These are phyloP conservation scores for Orobanche coerulescens DNA, from an alignment of 257 asterid genomes.

Conservation along the genomic window DNA sequence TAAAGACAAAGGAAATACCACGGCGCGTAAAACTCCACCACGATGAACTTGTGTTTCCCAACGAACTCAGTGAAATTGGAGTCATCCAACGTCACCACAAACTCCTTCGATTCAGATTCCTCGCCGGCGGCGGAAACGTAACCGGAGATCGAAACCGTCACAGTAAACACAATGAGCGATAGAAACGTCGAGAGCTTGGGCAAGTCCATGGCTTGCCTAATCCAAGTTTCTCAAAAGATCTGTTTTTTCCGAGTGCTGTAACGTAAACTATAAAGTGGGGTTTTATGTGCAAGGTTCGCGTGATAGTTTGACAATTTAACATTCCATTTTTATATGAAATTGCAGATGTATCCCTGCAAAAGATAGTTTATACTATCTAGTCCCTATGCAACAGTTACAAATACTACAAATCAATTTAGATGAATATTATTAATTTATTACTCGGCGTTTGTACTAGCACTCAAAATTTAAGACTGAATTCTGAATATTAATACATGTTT, in stretches of 20 bases:
- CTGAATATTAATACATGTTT: no score
- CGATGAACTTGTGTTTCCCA: constrained; percentile 58
- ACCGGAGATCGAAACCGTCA: constrained; percentile 21
- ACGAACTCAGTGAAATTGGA: constrained; percentile 82
- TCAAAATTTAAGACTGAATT: no score
- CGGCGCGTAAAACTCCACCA: constrained; percentile 88
- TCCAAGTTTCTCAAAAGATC: constrained; percentile 27
- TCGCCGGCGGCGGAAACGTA: constrained; percentile 25
- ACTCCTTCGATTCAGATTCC: constrained; percentile 51
- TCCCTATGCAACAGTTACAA: background rate
- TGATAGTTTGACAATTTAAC: background rate
- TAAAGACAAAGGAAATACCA: constrained; percentile 36
- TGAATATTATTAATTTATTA: background rate
- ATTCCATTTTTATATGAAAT: background rate
- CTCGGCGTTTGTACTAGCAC: no score
- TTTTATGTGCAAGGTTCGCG: constrained; percentile 21
- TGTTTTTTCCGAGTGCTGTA: background rate
- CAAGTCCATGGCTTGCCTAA: constrained; percentile 33
- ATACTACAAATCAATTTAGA: no score
- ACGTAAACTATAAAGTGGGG: background rate
- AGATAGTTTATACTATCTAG: background rate
- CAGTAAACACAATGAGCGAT: constrained; percentile 20
- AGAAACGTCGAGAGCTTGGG: constrained; percentile 22
- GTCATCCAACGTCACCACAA: constrained; percentile 58
- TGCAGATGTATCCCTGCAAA: constrained; percentile 1